Conservation (phyloP, 2,329 filamentous ascomycete genomes). For the Neonectria sp. region DNA sequence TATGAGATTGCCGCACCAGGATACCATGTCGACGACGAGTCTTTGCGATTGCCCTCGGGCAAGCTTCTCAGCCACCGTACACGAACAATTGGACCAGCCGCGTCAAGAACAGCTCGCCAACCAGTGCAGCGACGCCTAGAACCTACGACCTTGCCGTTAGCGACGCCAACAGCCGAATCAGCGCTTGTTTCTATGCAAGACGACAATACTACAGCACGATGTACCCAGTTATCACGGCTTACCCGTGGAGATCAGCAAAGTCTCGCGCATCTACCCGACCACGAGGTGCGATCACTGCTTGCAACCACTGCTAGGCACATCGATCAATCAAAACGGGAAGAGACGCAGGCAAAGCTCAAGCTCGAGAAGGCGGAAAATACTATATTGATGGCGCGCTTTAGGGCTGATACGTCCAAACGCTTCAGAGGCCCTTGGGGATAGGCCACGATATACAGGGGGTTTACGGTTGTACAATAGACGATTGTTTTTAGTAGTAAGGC, state of each 20-base stretch:
- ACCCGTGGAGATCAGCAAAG: constrained; percentile 1
- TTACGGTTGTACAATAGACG: not conserved
- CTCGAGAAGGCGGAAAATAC: constrained; percentile 1
- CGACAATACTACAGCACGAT: not conserved
- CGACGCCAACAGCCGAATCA: not conserved
- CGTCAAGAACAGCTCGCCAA: not conserved
- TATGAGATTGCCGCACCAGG: constrained; percentile 49
- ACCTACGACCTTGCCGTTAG: not conserved
- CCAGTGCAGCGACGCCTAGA: not conserved
- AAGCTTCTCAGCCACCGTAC: constrained; percentile 40
- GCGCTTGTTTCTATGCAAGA: not conserved
- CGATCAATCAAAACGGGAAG: not conserved
- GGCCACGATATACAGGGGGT: not conserved
- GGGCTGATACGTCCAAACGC: not conserved
- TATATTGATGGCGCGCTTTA: not conserved
- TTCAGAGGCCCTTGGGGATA: not conserved
- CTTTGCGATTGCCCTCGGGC: constrained; percentile 36
- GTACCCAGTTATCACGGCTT: not conserved
- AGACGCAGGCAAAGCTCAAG: not conserved
- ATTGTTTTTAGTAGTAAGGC: too few relatives aligned
- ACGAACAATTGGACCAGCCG: not conserved
- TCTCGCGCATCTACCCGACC: not conserved
- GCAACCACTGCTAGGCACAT: not conserved
- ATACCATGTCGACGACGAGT: constrained; percentile 4
- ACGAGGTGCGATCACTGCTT: not conserved